These are phyloP conservation scores for Ophiostoma pallidulum DNA, from an alignment of 2,329 filamentous ascomycete species.

Conservation along the genomic window DNA sequence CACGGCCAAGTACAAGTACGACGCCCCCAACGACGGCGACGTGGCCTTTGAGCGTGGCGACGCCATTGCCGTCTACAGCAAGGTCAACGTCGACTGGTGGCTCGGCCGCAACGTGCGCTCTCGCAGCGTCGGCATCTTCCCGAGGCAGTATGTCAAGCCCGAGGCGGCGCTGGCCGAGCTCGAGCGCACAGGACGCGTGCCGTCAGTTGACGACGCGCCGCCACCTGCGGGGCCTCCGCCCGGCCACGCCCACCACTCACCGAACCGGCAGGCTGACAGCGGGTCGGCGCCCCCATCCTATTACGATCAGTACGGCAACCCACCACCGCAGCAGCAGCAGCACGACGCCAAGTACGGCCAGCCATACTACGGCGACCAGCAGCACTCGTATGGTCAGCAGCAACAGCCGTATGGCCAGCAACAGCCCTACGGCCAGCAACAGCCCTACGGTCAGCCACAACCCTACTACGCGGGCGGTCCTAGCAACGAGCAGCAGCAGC, in stretches of 20 bases:
- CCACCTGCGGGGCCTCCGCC: constrained; percentile 16
- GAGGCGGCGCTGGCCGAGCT: constrained; percentile 29
- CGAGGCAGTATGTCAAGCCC: constrained; percentile 76
- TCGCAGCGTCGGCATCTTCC: constrained; percentile 84
- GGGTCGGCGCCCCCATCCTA: constrained; percentile 11
- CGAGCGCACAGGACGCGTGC: constrained; percentile 13
- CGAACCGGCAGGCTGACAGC: constrained; percentile 19
- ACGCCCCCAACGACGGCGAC: constrained; percentile 69
- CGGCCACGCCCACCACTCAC: constrained; percentile 19
- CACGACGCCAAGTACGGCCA: constrained; percentile 8
- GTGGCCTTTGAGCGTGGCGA: constrained; percentile 74
- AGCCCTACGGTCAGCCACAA: constrained; percentile 26
- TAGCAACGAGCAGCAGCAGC: constrained; percentile 27
- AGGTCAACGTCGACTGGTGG: constrained; percentile 98
- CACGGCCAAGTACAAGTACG: constrained; percentile 76
- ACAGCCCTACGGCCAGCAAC: constrained; percentile 17
- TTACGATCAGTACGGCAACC: constrained; percentile 8
- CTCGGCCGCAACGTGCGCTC: constrained; percentile 79
- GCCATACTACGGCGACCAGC: constrained; percentile 13
- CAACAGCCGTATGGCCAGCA: constrained; percentile 17
- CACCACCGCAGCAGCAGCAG: constrained; percentile 10
- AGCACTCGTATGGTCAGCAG: constrained; percentile 21
- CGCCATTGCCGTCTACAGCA: constrained; percentile 69
- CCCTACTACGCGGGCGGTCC: constrained; percentile 30
- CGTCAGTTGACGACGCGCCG: constrained; percentile 23